These are phyloP conservation scores for Phoenix dactylifera DNA, from an alignment of 176 grass and related monocot genomes.

Conservation along the genomic window DNA sequence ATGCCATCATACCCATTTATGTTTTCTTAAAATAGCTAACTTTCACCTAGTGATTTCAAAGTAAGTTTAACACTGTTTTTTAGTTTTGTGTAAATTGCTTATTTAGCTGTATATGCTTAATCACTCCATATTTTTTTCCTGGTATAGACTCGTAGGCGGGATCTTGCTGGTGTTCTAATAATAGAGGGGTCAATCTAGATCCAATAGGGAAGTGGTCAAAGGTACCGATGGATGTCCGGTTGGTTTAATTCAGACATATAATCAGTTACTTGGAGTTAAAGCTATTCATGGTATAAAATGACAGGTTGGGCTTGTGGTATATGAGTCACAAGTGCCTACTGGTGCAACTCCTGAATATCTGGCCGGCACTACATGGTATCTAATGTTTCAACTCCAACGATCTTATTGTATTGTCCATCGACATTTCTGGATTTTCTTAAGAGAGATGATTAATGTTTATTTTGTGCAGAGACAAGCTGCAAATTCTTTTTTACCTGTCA, in stretches of 20 bases:
- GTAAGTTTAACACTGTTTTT: not conserved
- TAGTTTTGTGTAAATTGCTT: not conserved
- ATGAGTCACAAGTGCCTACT: conserved; percentile 82
- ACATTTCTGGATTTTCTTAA: no score
- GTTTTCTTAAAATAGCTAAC: no score
- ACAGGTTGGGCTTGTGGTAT: conserved; percentile 94
- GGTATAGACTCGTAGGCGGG: conserved; percentile 76
- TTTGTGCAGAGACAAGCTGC: conserved; percentile 89
- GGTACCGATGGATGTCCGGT: conserved; percentile 30
- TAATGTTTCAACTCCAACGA: conserved; percentile 4
- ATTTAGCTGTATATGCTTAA: not conserved
- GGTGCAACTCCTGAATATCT: conserved; percentile 98
- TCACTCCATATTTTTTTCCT: conserved; percentile 8
- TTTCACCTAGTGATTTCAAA: no score
- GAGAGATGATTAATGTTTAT: no score
- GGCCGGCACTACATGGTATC: conserved; percentile 94
- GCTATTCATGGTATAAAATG: conserved; percentile 18
- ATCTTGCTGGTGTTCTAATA: conserved; percentile 95
- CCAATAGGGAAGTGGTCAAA: conserved; percentile 99
- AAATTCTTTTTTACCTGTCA: conserved; percentile 96
- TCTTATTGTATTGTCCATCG: not conserved
- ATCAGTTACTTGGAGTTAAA: conserved; percentile 1
- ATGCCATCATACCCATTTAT: no score
- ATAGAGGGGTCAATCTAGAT: conserved; percentile 97
- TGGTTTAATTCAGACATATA: not conserved